Evolutionary conservation across 2,329 filamentous ascomycete genomes (phyloP), one percentile per base, ranked within the genome.

Genomic region (Incumbomyces delicatus): DNA sequence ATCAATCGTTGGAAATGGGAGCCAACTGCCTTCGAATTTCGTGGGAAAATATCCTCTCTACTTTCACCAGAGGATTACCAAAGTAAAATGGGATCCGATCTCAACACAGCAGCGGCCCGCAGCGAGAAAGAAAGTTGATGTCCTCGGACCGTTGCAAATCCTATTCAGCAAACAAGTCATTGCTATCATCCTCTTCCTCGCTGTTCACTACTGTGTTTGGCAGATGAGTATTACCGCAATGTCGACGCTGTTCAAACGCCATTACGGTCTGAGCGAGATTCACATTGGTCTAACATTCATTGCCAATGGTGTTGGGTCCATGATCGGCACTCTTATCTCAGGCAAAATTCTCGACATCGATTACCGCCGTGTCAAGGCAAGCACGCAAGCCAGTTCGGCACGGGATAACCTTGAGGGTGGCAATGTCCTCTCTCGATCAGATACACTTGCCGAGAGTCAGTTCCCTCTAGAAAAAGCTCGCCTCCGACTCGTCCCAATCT

Each of bases 161-260:
- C 63, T 76, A 2, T 35, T 66, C 16, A 68, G 61, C 56, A 71
- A 66, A 33, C 60, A 68, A 1, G 67, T 71, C 0, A 60, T 66
- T 0, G 65, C 66, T 0, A 66, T 73, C 5, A 68, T 75, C 27
- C 2, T 69, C 13, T 76, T 72, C 43, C 63, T 75, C 3, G 69
- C 69, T 0, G 55, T 75, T 2, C 71, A 74, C 58, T 77, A 76
- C 47, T 65, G 72, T 1, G 68, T 74, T 6, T 77, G 72, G 71
- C 72, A 76, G 47, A 76, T 76, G 71, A 71, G 66, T 53, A 74
- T 75, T 47, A 74, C 74, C 0, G 69, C 68, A 31, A 72, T 75
- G 65, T 73, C 75, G 0, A 66, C 66, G 0, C 62, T 77, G 0
- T 74, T 77, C 53, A 54, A 69, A 30, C 49, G 55, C 1, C 55